Evolutionary conservation across 2,329 filamentous ascomycete genomes (phyloP), one percentile per base, ranked within the genome.

Genomic region (Colletotrichum neosansevieriae): DNA sequence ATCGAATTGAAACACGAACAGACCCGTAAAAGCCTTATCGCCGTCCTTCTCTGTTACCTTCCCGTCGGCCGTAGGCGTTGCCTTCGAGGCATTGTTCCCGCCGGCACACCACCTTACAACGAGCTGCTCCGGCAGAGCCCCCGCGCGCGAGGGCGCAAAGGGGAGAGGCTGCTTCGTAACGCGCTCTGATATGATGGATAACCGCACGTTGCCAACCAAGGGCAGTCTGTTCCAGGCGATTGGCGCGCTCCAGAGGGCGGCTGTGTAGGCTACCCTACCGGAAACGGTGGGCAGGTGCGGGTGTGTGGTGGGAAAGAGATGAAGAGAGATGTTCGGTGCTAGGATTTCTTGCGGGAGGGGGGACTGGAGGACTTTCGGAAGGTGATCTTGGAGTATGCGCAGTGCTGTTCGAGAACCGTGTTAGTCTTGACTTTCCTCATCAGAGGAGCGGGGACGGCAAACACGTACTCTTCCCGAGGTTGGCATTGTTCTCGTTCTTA

Each of bases 1-100:
- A 76, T 98, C 96, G 77, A 99, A 99, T 72, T 97, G 93, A 78
- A 99, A 99, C 67, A 97, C 91, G 79, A 98, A 99, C 11, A 98
- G 80, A 0, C 96, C 96, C 1, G 90, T 93, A 74, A 98, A 98
- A 75, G 94, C 92, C 75, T 92, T 91, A 69, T 88, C 87, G 57
- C 88, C 86, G 63, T 88, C 86, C 4, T 75, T 79, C 3, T 74
- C 76, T 19, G 73, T 71, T 34, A 4, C 74, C 73, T 12, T 72
- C 84, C 79, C 17, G 86, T 83, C 58, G 79, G 71, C 80, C 81
- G 70, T 73, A 42, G 80, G 81, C 5, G 79, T 83, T 29, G 78
- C 58, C 29, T 29, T 67, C 32, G 42, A 32, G 19, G 38, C 44
- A 21, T 72, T 74, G 32, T 82, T 82, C 0, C 86, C 88, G 53